Evolutionary conservation across 176 grass and related monocot species (phyloP), one percentile per base, ranked within the genome.

Genomic region (Tuctoria greenei): DNA sequence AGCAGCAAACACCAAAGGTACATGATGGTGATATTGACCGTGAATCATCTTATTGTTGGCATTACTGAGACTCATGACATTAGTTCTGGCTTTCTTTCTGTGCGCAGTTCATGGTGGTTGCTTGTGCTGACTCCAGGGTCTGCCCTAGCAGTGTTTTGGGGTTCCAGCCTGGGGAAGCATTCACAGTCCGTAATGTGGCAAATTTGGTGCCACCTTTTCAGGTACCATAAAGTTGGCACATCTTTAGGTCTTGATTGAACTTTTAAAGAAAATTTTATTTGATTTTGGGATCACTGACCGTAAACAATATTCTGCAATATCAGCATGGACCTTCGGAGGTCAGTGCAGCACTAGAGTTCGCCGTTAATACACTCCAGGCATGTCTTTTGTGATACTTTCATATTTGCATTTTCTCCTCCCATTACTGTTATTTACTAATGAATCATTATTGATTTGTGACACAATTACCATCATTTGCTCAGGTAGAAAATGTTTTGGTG

Each of bases 121-220:
- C 95, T 72, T 99, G 95, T 88, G 79, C 84, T 13, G 91, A 99
- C 73, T 95, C 95, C 16, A 90, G 95, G 77, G 95, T 99, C 67
- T 99, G 95, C 59, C 89, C 95, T 61, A 79, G 84, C 4, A 76
- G 75, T 63, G 73, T 99, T 86, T 86, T 99, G 75, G 95, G 91
- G 18, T 85, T 99, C 88, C 89, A 95, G 74, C 86, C 91, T 71
- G 95, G 95, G 60, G 95, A 99, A 82, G 87, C 95, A 67, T 92
- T 99, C 77, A 92, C 89, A 25, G 82, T 99, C 18, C 92, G 95
- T 74, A 99, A 95, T 72, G 75, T 99, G 39, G 91, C 95, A 81
- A 99, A 99, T 84, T 83, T 99, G 67, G 87, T 99, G 73, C 95
- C 95, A 77, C 91, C 89, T 45, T 92, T 82, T 21, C 45, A 92